phyloP scores from a whole-genome alignment of 352 stramenopile species.

The Pseudoperonospora humuli region DNA sequence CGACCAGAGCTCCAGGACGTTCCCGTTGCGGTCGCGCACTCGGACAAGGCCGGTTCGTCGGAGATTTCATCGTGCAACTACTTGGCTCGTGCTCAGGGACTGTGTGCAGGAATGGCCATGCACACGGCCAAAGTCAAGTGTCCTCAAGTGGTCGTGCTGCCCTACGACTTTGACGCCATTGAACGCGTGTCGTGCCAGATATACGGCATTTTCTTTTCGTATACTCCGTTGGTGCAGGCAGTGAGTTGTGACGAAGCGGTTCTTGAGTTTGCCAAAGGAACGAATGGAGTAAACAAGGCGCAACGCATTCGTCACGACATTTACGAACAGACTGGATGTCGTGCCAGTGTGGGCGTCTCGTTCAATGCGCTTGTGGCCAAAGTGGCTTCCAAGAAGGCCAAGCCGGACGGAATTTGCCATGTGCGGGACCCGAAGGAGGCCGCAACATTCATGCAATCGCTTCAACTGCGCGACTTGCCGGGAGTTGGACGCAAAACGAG shows the following conservation, averaged over 20 bases:
- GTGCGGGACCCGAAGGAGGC: conserved; percentile 39
- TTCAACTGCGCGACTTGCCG: conserved; percentile 70
- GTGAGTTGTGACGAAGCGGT: conserved; percentile 95
- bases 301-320: conserved; percentile 61
- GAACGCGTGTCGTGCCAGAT: conserved; percentile 89
- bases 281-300: conserved; percentile 62
- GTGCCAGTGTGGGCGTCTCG: conserved; percentile 89
- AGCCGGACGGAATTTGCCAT: conserved; percentile 84
- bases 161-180: conserved; percentile 90
- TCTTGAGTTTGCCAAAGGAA: conserved; percentile 73
- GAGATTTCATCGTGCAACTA: conserved; percentile 97
- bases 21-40: conserved; percentile 90
- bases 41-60: conserved; percentile 54
- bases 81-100: conserved; percentile 82
- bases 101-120: conserved; percentile 94
- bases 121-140: conserved; percentile 87
- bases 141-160: conserved; percentile 88
- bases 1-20: conserved; percentile 61
- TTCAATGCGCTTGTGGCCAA: conserved; percentile 93
- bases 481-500: conserved; percentile 65
- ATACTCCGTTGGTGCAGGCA: conserved; percentile 86
- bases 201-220: conserved; percentile 87
- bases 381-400: conserved; percentile 89
- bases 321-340: conserved; percentile 77
- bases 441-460: conserved; percentile 52